Percentiles rank a stretch among this genome's conserved stretches.
These are phyloP conservation scores for Cucurbita ficifolia DNA, from an alignment of 306 rosid species.

Conservation along the genomic window DNA sequence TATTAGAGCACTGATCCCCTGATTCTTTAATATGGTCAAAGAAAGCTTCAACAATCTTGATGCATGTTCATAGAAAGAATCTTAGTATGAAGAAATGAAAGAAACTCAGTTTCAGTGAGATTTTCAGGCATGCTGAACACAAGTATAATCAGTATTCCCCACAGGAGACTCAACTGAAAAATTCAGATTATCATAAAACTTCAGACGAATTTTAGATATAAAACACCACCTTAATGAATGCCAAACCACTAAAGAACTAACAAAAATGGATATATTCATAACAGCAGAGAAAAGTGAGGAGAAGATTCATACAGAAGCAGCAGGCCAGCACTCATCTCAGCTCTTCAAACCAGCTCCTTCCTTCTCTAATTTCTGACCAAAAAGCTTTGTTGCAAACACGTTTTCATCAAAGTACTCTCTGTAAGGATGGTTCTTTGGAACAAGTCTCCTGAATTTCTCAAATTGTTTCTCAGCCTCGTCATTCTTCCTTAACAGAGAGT, in stretches of 20 bases:
- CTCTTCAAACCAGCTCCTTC: slow-evolving; percentile 24
- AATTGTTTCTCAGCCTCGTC: slow-evolving; percentile 76
- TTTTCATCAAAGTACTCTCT: slow-evolving; percentile 55
- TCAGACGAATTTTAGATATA: neutral
- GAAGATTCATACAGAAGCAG: slow-evolving; percentile 2
- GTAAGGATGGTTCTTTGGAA: slow-evolving; percentile 71
- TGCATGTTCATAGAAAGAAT: neutral
- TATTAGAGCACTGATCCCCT: neutral
- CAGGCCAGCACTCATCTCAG: slow-evolving; percentile 10
- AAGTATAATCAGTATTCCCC: slow-evolving; percentile 6
- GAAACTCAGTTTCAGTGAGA: neutral
- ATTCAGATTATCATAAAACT: neutral
- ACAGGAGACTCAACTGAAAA: neutral
- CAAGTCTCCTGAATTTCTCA: slow-evolving; percentile 51
- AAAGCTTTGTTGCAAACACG: slow-evolving; percentile 47
- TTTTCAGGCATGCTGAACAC: neutral
- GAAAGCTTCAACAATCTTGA: neutral
- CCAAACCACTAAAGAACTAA: neutral
- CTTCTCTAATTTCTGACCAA: slow-evolving; percentile 29
- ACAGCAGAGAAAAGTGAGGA: neutral
- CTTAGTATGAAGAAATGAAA: neutral
- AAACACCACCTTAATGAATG: neutral
- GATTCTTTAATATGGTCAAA: neutral
- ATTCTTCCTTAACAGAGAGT: slow-evolving; percentile 48
- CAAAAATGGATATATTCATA: slow-evolving; percentile 1